Conservation (phyloP, 768 basidiomycete genomes). For the Arthromyces matolae region DNA sequence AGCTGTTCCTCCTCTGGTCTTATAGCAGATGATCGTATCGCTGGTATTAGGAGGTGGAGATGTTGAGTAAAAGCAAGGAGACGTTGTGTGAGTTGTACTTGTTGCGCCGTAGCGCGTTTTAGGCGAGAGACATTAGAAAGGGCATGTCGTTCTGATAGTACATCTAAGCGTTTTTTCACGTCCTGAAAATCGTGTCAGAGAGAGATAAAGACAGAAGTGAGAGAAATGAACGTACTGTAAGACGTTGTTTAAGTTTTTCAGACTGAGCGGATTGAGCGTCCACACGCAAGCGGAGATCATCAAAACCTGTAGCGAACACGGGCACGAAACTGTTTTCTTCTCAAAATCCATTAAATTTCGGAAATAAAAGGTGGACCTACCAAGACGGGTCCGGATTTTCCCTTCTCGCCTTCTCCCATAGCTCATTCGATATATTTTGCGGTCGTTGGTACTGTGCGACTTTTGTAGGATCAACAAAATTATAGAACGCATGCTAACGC, state of each 20-base stretch:
- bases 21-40: conserved; percentile 69
- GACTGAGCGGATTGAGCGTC: conserved; percentile 71
- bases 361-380: conserved; percentile 35
- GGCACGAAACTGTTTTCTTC: conserved; percentile 67
- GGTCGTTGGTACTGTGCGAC: conserved; percentile 69
- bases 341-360: not conserved
- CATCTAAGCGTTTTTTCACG: conserved; percentile 58
- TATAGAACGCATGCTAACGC: conserved; percentile 76
- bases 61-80: conserved; percentile 70
- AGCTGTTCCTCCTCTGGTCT: conserved; percentile 78
- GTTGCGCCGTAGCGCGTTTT: conserved; percentile 55
- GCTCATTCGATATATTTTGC: conserved; percentile 64
- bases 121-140: conserved; percentile 68
- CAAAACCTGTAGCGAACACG: conserved; percentile 76
- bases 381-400: conserved; percentile 83
- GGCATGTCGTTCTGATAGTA: conserved; percentile 58
- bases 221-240: conserved; percentile 41
- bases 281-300: conserved; percentile 74
- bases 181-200: conserved; percentile 37
- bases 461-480: conserved; percentile 69
- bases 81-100: conserved; percentile 69
- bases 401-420: conserved; percentile 75
- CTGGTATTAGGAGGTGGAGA: conserved; percentile 74
- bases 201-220: not conserved
- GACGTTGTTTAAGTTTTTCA: conserved; percentile 59